Evolutionary conservation across 768 basidiomycete species (phyloP).

Genomic region (Sporobolomyces phaffii): DNA sequence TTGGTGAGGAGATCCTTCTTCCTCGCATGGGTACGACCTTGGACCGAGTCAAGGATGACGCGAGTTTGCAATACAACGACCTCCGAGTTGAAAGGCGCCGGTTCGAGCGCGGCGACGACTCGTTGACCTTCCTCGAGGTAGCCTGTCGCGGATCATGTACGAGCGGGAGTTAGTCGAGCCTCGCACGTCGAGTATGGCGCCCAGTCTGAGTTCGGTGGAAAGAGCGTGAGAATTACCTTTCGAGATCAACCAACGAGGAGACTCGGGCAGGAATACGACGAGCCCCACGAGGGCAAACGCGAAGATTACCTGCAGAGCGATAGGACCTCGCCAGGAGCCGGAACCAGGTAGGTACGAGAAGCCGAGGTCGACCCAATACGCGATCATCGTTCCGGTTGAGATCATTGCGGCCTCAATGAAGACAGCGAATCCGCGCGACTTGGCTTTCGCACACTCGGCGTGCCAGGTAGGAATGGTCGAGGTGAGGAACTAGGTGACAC

Average conservation of each 20-base stretch:
- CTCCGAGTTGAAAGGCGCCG: constrained; percentile 28
- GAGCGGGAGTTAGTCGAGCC: too few species aligned
- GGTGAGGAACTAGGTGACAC: too few species aligned
- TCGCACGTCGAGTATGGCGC: too few species aligned
- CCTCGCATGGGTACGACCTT: constrained; percentile 30
- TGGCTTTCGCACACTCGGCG: constrained; percentile 51
- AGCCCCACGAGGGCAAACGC: constrained; percentile 41
- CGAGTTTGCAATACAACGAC: constrained; percentile 39
- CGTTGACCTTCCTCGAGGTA: constrained; percentile 42
- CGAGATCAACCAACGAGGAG: constrained; percentile 50
- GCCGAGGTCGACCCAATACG: constrained; percentile 50
- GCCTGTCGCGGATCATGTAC: constrained; percentile 12
- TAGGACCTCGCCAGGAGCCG: constrained; percentile 51
- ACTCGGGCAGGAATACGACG: constrained; percentile 48
- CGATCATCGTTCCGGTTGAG: constrained; percentile 28
- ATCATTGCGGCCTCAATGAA: constrained; percentile 47
- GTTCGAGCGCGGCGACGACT: constrained; percentile 46
- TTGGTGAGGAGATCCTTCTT: constrained; percentile 41
- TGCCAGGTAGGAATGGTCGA: constrained; percentile 53
- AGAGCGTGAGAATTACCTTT: too few species aligned
- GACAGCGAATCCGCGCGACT: constrained; percentile 51
- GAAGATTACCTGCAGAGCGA: constrained; percentile 51
- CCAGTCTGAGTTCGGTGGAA: too few species aligned
- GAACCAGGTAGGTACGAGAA: constrained; percentile 45
- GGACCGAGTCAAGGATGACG: constrained; percentile 48